Base-by-base conservation (phyloP, 2,329 filamentous ascomycete species). In the Camillea tinctor region DNA sequence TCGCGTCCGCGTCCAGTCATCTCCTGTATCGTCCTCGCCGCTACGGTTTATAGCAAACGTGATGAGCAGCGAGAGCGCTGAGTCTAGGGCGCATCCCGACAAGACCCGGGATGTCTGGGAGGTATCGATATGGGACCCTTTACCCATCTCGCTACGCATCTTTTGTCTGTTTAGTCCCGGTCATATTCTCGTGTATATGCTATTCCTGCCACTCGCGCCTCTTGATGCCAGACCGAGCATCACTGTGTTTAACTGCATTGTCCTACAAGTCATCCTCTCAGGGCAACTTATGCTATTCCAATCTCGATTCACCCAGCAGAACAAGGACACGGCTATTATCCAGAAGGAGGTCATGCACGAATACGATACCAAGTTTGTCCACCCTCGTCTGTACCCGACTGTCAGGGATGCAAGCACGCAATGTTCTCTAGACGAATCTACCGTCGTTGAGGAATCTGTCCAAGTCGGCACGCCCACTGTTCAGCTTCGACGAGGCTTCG, bases 341-440 rank as follows among this genome's bases (percentile, higher is more conserved):
- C 92, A 96, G 67, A 92, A 90, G 68, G 91, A 98, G 75, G 94
- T 98, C 4, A 83, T 98, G 76, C 89, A 93, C 73, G 95, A 99
- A 76, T 99, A 99, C 72, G 92, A 98, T 72, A 91, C 87, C 67
- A 99, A 99, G 78, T 97, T 90, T 71, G 95, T 99, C 1, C 92
- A 96, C 70, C 95, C 95, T 1, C 84, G 88, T 11, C 85, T 96
- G n/a, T 91, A 96, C 68, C 91, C 90, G 7, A 81, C 90, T 4
- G 91, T 96, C 65, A 78, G 84, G 57, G 84, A 87, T 86, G 92
- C 94, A 1, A 90, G 87, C 5, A 95, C 90, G 0, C 94, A 98
- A 74, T 88, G 89, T 60, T 86, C 85, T 48, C 75, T 77, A 52
- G 79, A 82, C 17, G 75, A 79, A 8, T 75, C 75, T 8, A 69